Evolutionary conservation across 2,329 filamentous ascomycete genomes (phyloP), one percentile per base, ranked within the genome.

Genomic region (Dothideomycetes sp.): DNA sequence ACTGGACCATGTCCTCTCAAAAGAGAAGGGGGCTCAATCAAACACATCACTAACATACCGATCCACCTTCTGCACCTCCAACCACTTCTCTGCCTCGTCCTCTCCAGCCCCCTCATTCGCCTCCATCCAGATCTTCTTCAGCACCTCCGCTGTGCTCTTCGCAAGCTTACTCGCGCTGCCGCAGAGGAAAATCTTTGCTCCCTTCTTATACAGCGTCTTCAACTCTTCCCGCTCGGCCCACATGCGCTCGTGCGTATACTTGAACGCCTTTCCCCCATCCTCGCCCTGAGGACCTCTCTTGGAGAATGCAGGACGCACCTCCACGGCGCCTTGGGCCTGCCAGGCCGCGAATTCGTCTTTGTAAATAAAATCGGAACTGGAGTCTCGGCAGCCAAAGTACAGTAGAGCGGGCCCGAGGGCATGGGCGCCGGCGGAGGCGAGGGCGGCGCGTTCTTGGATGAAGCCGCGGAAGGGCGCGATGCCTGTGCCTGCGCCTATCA

Each of bases 101-200:
- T 65, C 57, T 34, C 49, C 51, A 3, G 62, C 62, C 5, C 52
- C 41, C n/a, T n/a, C n/a, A 38, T 54, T 54, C 32, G 44, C 53
- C 46, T 69, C 65, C 44, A 56, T 55, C 34, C 60, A 62, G 22
- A 70, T 64, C 46, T 54, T 61, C 46, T 66, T 62, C 33, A 61
- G 56, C 4, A 52, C 56, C 11, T 60, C 54, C 41, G 42, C 60
- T 53, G 4, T 66, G 60, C 10, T 61, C 64, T 39, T 66, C 54
- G 2, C 66, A 65, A 10, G 68, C 60, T 30, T 52, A 49, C 22
- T 53, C 35, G 48, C 48, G 39, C 72, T 75, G 3, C 80, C 80
- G 51, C 80, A 84, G 1, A 82, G 68, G 49, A 74, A 84, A 0
- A 81, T 59, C 49, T 72, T 72, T 0, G 77, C 70, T 0, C 68